Conservation (phyloP, 805 yeast genomes). For the Candida manassasensis region DNA sequence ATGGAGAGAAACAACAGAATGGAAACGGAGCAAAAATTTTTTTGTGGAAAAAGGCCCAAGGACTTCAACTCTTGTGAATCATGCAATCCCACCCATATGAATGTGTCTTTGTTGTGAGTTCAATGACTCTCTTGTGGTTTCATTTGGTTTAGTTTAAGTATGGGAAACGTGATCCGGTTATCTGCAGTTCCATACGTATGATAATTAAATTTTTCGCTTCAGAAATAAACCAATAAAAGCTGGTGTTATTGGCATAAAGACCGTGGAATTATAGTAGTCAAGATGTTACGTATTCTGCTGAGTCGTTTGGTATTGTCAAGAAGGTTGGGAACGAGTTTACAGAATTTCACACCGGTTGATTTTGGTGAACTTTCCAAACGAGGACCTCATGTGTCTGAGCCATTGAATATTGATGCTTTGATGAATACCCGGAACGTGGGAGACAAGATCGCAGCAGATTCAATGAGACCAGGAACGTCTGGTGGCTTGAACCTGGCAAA, state of each 20-base stretch:
- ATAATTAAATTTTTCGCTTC: not conserved
- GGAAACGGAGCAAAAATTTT: too few relatives aligned
- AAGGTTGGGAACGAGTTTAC: not conserved
- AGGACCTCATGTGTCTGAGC: not conserved
- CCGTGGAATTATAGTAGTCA: not conserved
- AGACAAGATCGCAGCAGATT: too few relatives aligned
- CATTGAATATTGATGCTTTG: not conserved
- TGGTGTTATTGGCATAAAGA: not conserved
- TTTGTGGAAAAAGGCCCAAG: too few relatives aligned
- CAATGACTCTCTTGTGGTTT: too few relatives aligned
- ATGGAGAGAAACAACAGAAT: too few relatives aligned
- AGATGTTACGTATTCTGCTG: not conserved
- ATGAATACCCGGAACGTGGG: not conserved
- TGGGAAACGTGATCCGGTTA: not conserved
- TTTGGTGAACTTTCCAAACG: not conserved
- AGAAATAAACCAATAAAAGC: not conserved
- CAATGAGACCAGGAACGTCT: too few relatives aligned
- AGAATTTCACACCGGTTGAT: constrained; percentile 2
- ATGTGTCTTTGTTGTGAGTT: too few relatives aligned
- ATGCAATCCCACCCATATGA: too few relatives aligned
- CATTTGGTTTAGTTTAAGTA: too few relatives aligned
- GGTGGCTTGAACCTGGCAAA: too few relatives aligned
- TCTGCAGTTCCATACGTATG: not conserved
- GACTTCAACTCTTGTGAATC: too few relatives aligned
- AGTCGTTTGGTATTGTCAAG: not conserved